Conservation (phyloP, 257 asterid genomes). For the Nicotiana knightiana region DNA sequence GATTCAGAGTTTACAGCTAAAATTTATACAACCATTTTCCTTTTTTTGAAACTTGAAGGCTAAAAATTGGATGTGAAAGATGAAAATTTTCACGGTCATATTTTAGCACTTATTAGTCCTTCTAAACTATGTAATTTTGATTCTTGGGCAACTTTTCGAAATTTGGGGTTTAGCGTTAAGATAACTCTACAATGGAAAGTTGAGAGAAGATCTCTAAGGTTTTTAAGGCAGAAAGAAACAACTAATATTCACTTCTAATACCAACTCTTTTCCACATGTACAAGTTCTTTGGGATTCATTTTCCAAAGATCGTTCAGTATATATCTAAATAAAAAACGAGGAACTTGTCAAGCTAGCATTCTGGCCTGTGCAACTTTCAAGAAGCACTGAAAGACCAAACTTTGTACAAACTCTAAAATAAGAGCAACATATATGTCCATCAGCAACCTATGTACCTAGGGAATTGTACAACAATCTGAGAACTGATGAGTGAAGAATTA, state of each 20-base stretch:
- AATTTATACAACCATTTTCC: background rate
- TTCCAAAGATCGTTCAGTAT: background rate
- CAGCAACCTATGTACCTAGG: background rate
- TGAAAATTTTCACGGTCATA: background rate
- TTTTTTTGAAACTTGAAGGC: background rate
- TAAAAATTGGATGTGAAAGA: background rate
- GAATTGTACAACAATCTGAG: background rate
- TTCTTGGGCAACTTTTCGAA: background rate
- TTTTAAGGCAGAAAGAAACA: background rate
- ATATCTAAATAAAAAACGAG: background rate
- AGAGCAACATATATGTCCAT: slow-evolving; percentile 4
- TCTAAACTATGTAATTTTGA: background rate
- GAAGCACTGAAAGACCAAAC: background rate
- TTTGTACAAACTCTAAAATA: slow-evolving; percentile 2
- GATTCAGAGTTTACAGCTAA: background rate
- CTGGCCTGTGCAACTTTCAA: background rate
- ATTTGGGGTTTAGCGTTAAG: background rate
- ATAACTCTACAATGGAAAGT: background rate
- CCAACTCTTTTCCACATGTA: background rate
- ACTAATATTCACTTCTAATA: background rate
- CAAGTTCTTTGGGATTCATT: slow-evolving; percentile 10
- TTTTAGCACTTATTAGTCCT: background rate
- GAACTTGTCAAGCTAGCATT: background rate
- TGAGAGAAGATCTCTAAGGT: background rate
- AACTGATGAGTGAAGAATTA: slow-evolving; percentile 4